Base-by-base conservation (phyloP, 2,329 filamentous ascomycete genomes). In the Thermochaetoides dissita region DNA sequence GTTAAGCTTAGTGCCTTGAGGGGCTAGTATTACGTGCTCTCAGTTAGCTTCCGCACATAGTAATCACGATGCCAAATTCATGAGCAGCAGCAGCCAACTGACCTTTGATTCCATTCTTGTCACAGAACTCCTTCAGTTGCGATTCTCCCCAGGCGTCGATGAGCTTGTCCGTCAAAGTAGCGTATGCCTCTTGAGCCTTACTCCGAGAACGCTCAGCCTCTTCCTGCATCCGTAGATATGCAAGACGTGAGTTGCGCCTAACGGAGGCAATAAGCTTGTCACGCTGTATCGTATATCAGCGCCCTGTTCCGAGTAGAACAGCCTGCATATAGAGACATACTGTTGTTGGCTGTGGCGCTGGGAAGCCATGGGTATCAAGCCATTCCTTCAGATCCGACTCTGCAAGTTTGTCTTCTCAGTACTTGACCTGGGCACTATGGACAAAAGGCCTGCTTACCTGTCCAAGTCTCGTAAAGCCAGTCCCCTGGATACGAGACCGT, bases 351-450 rank as follows among this genome's bases (percentile, higher is more conserved):
- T 96, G 89, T 46, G 91, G 89, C 42, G 76, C 84, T 9, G 85
- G 81, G 62, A 89, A 79, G 40, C 91, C 91, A 52, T 86, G 78
- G 51, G 81, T 80, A 55, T 96, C 91, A 37, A 95, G 80, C 82
- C 84, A 98, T 51, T 84, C 74, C 70, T 96, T 96, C 49, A 94
- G 67, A 39, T 95, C 89, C 50, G 88, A 95, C 50, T 94, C 84
- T 60, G 36, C 10, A 30, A n/a, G n/a, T n/a, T n/a, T n/a, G n/a
- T n/a, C n/a, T n/a, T n/a, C n/a, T n/a, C n/a, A n/a, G n/a, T n/a
- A n/a, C n/a, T n/a, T n/a, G n/a, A n/a, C n/a, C n/a, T n/a, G n/a
- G n/a, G n/a, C n/a, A n/a, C n/a, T n/a, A n/a, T n/a, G n/a, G n/a
- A n/a, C n/a, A n/a, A n/a, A n/a, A n/a, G n/a, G n/a, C n/a, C n/a